Base-by-base conservation (phyloP, 768 basidiomycete species). In the Lanmaoa pseudosensibilis region DNA sequence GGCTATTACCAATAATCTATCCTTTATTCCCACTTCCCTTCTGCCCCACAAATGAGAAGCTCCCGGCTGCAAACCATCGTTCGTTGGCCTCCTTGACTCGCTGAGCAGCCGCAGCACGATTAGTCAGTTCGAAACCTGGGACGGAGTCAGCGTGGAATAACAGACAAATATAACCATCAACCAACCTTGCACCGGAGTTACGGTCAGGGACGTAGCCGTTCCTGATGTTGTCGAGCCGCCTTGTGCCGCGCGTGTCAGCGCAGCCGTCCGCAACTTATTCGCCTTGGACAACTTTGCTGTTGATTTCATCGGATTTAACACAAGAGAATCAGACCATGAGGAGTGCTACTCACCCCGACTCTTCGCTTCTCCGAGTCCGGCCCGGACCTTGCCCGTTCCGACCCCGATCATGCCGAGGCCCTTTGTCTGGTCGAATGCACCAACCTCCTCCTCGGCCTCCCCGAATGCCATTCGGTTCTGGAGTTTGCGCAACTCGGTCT, bases 391-490 rank as follows among this genome's bases (percentile, higher is more conserved):
- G 23, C 97, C 97, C 7, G 88, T 87, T 18, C 85, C 79, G 51
- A 80, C 80, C 38, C 94, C 94, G 58, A 98, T 92, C 95, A 99
- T 98, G 58, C 97, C 97, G 69, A 98, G 73, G 6, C 97, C 97
- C 77, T 93, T 92, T n/a, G 94, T 95, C 77, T 98, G 87, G 75
- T 97, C 97, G 64, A 93, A 95, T 33, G 94, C 92, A 18, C 94
- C 96, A 43, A 95, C 90, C 71, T 99, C 97, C 66, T 95, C 88
- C 68, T 98, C 97, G 1, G 88, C 89, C 73, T 96, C 88, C 40
- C 96, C 97, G 65, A 99, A 98, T 53, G 79, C 85, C 90, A 98
- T 90, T 46, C 97, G 85, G 71, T 99, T 99, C 75, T 98, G 96
- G 60, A 97, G 78, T 74, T 98, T 98, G 59, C 94, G 87, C 44